Base-by-base conservation (phyloP, 768 basidiomycete species). In the Kwoniella mangroviensis region DNA sequence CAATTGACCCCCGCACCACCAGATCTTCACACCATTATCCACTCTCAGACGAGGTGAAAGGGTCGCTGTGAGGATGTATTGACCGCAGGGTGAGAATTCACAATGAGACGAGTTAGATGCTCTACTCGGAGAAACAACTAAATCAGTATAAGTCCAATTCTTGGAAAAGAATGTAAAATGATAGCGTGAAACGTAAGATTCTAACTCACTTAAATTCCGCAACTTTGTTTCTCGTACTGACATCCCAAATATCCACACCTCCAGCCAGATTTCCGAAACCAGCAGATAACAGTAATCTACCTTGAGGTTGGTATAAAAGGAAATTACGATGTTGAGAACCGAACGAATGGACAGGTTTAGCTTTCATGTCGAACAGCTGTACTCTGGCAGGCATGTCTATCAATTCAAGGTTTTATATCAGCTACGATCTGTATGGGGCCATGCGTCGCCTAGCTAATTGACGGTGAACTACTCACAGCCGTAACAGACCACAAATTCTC, bases 181-280 rank as follows among this genome's bases (percentile, higher is more conserved):
- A 7, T 34, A 34, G 6, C 34, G 5, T 5, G 0, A 34, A 34
- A 7, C 34, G 6, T 34, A 7, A 34, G 0, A 34, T 34, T 7
- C 34, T 34, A 34, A 34, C 79, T 73, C 63, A 80, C 79, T 78
- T 76, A 68, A 81, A 83, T 65, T 83, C 79, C 52, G 89, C 89
- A 64, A 91, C 88, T 81, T 94, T 95, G 71, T 86, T 88, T 42
- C 97, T 86, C 21, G 90, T 89, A 63, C 92, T 91, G 21, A 95
- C 89, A 83, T 98, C 97, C 84, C 91, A 90, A 73, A 99, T 85
- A 77, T 97, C 92, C 70, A 95, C 89, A 82, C 94, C 93, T 21
- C 97, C 97, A 0, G 94, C 92, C 56, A 99, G 87, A 81, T 98
- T 99, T 28, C 97, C 96, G 83, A 98, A 99, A 6, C 97, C 97